phyloP scores from a whole-genome alignment of 1,284 basidiomycete genomes.

The Rhodotorula sp. region DNA sequence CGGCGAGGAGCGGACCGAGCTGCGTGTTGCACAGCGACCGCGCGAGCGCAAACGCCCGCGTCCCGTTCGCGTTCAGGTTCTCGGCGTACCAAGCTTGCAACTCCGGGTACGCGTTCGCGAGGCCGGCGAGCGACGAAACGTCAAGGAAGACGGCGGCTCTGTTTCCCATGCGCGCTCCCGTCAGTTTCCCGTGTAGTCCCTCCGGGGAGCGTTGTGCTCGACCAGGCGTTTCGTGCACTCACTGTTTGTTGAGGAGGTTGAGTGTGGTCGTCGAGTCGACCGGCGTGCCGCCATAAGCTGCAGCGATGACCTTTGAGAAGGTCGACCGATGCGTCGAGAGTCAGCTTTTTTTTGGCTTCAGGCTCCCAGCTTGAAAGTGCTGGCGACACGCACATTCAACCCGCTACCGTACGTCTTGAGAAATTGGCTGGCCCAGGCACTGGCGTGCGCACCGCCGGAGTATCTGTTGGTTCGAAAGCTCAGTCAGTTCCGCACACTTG shows the following conservation, averaged over 20 bases:
- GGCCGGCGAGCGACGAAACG: constrained; percentile 5
- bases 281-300: constrained; percentile 9
- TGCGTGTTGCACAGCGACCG: constrained; percentile 2
- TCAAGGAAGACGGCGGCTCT: constrained; percentile 1
- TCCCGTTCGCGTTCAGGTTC: constrained; percentile 1
- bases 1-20: background rate
- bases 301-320: background rate
- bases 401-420: background rate
- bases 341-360: background rate
- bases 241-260: constrained; percentile 5
- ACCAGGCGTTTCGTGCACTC: background rate
- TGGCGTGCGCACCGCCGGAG: constrained; percentile 8
- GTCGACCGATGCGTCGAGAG: background rate
- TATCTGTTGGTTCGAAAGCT: background rate
- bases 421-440: background rate
- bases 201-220: no score
- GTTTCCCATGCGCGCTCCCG: background rate
- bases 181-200: no score
- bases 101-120: constrained; percentile 13
- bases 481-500: background rate
- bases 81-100: background rate
- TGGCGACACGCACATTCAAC: background rate
- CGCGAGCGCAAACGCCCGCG: background rate
- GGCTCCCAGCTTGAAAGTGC: background rate
- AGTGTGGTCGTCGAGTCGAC: constrained; percentile 4